phyloP scores from a whole-genome alignment of 108 stramenopile genomes.

The Cyclotella atomus region DNA sequence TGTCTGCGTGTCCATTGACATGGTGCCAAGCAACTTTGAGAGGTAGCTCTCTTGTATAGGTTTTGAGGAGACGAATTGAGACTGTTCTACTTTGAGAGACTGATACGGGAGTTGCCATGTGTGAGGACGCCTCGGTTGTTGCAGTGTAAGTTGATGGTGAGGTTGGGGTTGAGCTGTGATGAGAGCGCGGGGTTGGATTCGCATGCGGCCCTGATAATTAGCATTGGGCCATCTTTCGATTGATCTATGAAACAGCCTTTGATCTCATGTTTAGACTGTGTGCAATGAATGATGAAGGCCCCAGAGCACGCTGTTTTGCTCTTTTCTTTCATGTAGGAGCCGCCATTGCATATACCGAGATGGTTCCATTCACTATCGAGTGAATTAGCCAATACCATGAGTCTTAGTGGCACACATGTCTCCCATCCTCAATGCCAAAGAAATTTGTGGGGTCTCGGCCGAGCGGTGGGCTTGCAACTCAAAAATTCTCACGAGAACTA shows the following conservation, averaged over 20 bases:
- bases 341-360: not conserved
- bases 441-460: too few relatives aligned
- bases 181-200: not conserved
- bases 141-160: not conserved
- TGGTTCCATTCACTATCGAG: not conserved
- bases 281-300: not conserved
- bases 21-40: too few relatives aligned
- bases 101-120: not conserved
- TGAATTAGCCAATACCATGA: not conserved
- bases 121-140: not conserved
- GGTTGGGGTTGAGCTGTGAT: not conserved
- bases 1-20: too few relatives aligned
- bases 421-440: too few relatives aligned
- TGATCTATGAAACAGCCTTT: not conserved
- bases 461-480: too few relatives aligned
- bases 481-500: too few relatives aligned
- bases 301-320: not conserved
- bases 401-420: too few relatives aligned
- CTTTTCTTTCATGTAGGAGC: not conserved
- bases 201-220: not conserved
- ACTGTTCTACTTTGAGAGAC: not conserved
- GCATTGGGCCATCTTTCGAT: not conserved
- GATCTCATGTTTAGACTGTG: not conserved
- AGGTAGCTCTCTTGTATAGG: too few relatives aligned
- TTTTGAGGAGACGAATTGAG: too few relatives aligned